phyloP scores from a whole-genome alignment of 176 grass and related monocot genomes.

The Musa acuminata region DNA sequence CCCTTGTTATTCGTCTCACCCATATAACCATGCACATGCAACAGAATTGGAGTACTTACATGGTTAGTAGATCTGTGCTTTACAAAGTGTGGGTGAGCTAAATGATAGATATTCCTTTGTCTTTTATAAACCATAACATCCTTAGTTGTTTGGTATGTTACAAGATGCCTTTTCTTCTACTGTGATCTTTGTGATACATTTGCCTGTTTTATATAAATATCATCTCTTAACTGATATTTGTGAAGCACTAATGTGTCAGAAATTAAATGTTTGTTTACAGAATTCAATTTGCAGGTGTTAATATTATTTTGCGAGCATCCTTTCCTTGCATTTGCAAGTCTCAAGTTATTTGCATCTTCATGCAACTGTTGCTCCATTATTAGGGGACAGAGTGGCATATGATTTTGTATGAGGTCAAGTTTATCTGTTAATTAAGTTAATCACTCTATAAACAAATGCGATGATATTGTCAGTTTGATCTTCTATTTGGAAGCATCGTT shows the following conservation, averaged over 20 bases:
- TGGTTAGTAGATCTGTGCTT: constrained; percentile 8
- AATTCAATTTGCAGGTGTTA: background rate
- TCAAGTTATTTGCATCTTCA: background rate
- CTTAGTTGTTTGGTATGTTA: no score
- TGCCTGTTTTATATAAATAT: background rate
- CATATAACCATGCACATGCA: constrained; percentile 4
- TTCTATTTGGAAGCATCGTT: no score
- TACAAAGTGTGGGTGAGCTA: background rate
- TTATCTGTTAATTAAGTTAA: no score
- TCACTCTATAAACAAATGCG: no score
- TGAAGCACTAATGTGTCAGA: background rate
- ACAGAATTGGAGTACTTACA: constrained; percentile 16
- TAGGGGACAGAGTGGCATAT: background rate
- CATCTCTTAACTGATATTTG: background rate
- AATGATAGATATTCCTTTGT: background rate
- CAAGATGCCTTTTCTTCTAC: no score
- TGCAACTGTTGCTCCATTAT: background rate
- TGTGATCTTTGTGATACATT: background rate
- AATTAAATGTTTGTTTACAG: background rate
- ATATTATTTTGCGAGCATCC: background rate
- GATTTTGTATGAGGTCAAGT: no score
- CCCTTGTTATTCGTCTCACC: constrained; percentile 15
- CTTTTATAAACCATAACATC: no score
- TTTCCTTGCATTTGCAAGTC: background rate
- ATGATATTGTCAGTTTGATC: no score